Evolutionary conservation across 495 filamentous ascomycete genomes (phyloP), one percentile per base, ranked within the genome.

Genomic region (Xylaria venustula): DNA sequence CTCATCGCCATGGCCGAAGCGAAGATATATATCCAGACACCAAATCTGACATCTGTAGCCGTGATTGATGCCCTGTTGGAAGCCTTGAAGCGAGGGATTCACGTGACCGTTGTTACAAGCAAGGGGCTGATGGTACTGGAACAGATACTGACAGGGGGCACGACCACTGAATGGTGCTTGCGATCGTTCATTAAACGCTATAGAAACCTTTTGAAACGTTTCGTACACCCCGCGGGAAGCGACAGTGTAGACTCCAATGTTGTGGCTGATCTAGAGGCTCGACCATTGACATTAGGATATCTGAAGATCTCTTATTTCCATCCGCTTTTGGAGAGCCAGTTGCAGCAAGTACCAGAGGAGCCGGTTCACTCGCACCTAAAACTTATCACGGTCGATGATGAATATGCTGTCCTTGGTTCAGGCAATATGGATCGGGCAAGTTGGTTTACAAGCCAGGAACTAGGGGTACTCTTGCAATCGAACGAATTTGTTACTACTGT

Each of bases 401-500:
- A 81, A 55, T 78, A 83, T 26, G 75, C 81, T 14, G 76, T 92
- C 7, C 75, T 91, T 11, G 89, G 89, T 1, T 90, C 87, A 59
- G 88, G 87, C 28, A 92, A 92, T 65, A 81, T 88, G 78, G 89
- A 92, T 72, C 78, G 88, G 0, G 87, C 89, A 17, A 89, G 86
- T 66, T 91, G 87, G 86, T 90, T 78, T 64, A 90, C 89, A 11
- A 88, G 85, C 63, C 88, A 91, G 72, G 89, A 92, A 72, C 73
- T 90, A n/a, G 88, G 88, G 25, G 73, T 92, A 20, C 77, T 87
- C 23, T 82, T 91, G 54, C 77, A 87, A 25, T 78, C 74, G 11
- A 54, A 45, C 9, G 73, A 71, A 7, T 67, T 88, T 47, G 83
- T 79, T 20, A 64, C 42, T 7, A 59, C 51, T 11, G 67, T 88